phyloP scores from a whole-genome alignment of 2,329 filamentous ascomycete species.

The Zasmidium cellare region DNA sequence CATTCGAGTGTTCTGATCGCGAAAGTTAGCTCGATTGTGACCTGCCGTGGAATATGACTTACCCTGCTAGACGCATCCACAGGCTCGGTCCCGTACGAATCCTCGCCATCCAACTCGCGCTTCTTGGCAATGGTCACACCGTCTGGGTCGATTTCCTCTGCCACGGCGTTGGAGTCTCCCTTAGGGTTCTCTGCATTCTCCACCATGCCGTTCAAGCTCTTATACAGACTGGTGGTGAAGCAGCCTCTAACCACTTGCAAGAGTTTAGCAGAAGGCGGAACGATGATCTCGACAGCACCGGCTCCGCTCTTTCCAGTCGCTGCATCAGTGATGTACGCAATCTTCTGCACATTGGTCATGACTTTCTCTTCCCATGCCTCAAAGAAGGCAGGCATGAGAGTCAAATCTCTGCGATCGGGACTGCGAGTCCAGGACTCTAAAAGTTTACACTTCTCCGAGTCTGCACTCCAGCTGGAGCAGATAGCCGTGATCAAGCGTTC shows the following conservation, averaged over 20 bases:
- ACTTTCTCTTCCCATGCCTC: slow-evolving; percentile 80
- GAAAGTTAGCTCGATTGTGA: background rate
- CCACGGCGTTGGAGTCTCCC: slow-evolving; percentile 54
- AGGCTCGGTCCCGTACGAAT: slow-evolving; percentile 46
- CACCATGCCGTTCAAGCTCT: slow-evolving; percentile 90
- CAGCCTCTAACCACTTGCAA: slow-evolving; percentile 87
- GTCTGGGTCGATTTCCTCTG: slow-evolving; percentile 55
- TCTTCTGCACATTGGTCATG: slow-evolving; percentile 86
- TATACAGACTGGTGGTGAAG: slow-evolving; percentile 92
- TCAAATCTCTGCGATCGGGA: slow-evolving; percentile 79
- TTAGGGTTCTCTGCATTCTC: slow-evolving; percentile 85
- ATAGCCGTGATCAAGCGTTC: slow-evolving; percentile 84
- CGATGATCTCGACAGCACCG: slow-evolving; percentile 74
- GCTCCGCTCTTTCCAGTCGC: slow-evolving; percentile 60
- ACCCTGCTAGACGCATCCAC: slow-evolving; percentile 57
- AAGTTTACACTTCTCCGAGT: slow-evolving; percentile 88
- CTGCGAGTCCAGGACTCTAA: slow-evolving; percentile 92
- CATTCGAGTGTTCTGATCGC: slow-evolving; percentile 64
- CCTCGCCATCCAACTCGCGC: slow-evolving; percentile 29
- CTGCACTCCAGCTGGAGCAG: slow-evolving; percentile 87
- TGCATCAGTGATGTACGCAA: slow-evolving; percentile 87
- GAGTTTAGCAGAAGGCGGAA: slow-evolving; percentile 81
- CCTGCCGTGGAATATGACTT: slow-evolving; percentile 27
- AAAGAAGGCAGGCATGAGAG: slow-evolving; percentile 86
- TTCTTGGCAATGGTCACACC: slow-evolving; percentile 40